A percentile compares a stretch with the other conserved stretches of the same genome.
phyloP scores from a whole-genome alignment of 306 rosid species.

The Alnus rubra region DNA sequence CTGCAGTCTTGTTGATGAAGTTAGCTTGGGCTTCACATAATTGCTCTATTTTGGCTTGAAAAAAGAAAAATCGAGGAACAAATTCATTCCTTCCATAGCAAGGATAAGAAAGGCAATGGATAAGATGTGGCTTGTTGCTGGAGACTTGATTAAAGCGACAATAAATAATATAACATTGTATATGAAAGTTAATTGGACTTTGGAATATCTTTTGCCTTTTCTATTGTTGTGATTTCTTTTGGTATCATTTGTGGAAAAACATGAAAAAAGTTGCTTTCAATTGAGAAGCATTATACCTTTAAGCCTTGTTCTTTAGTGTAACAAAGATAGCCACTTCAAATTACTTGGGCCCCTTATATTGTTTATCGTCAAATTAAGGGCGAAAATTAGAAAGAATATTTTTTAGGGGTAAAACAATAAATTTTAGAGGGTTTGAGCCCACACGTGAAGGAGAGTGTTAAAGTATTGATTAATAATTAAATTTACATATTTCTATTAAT shows the following conservation, averaged over 20 bases:
- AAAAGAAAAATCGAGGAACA: neutral
- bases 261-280: neutral
- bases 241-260: neutral
- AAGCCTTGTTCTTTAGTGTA: neutral
- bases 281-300: neutral
- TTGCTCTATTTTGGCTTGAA: neutral
- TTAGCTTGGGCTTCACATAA: too few relatives aligned
- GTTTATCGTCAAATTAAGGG: neutral
- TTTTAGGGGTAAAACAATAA: too few relatives aligned
- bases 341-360: neutral
- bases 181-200: neutral
- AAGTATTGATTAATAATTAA: too few relatives aligned
- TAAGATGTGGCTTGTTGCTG: neutral
- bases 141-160: neutral
- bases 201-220: neutral
- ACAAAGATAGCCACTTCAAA: neutral
- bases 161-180: neutral
- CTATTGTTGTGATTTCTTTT: neutral
- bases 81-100: neutral
- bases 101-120: neutral
- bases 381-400: too few relatives aligned
- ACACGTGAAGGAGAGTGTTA: too few relatives aligned
- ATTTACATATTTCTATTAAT: too few relatives aligned
- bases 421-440: too few relatives aligned
- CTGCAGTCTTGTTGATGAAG: too few relatives aligned